Conservation (phyloP, 768 basidiomycete species). For the Termitomyces sp. region DNA sequence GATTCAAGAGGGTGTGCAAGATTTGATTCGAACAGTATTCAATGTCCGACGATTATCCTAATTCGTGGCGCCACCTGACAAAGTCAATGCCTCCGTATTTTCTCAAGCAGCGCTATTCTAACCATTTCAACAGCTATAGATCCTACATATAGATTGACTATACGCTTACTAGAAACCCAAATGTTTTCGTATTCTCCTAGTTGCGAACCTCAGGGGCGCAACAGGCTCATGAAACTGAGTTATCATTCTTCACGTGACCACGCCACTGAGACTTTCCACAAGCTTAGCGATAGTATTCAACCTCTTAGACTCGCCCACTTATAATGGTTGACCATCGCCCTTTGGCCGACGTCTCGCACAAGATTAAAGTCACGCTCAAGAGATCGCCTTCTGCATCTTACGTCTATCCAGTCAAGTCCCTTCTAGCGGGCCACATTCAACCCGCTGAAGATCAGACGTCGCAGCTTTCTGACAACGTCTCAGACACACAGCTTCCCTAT, state of each 20-base stretch:
- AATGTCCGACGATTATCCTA: conserved; percentile 11
- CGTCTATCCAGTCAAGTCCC: conserved; percentile 37
- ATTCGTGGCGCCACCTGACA: background rate
- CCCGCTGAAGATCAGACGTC: conserved; percentile 18
- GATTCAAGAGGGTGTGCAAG: conserved; percentile 68
- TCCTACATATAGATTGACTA: background rate
- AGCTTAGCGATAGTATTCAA: background rate
- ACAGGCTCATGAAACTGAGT: background rate
- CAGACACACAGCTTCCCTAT: background rate
- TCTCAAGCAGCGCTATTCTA: background rate
- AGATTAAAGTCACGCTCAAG: background rate
- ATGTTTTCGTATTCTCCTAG: background rate
- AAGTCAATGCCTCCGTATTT: background rate
- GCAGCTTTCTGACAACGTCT: background rate
- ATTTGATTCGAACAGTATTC: conserved; percentile 45
- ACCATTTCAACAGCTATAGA: background rate
- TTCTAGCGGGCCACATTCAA: conserved; percentile 31
- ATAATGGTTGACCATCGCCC: background rate
- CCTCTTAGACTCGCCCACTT: background rate
- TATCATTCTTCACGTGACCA: conserved; percentile 1
- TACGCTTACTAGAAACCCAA: background rate
- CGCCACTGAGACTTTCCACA: conserved; percentile 7
- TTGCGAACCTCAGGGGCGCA: background rate
- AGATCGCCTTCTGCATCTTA: conserved; percentile 19
- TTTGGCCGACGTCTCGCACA: background rate